phyloP scores from a whole-genome alignment of 2,329 filamentous ascomycete genomes.

The Cytospora piceicola region DNA sequence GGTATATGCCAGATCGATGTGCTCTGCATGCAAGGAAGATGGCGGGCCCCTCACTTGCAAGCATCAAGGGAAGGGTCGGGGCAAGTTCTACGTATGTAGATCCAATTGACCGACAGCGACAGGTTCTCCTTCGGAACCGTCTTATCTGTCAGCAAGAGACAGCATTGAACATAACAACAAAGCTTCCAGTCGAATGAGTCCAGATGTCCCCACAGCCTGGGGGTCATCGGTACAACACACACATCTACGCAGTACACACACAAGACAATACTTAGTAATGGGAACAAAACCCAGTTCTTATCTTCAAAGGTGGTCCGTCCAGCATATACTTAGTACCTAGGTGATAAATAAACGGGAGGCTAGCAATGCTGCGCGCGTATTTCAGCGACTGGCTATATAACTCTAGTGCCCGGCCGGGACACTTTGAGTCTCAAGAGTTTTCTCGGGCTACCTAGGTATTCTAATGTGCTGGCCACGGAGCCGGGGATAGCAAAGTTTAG shows the following conservation, averaged over 20 bases:
- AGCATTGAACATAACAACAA: constrained; percentile 14
- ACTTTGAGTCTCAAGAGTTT: constrained; percentile 15
- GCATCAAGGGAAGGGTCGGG: neutral
- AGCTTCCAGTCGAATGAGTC: neutral
- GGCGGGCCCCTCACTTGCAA: constrained; percentile 1
- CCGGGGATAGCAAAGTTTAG: constrained; percentile 23
- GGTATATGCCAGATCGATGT: constrained; percentile 18
- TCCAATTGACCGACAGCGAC: neutral
- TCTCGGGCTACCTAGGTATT: constrained; percentile 11
- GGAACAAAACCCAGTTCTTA: neutral
- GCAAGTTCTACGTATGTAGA: neutral
- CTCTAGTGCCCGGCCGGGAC: constrained; percentile 17
- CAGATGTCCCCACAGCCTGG: neutral
- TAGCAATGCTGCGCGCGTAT: neutral
- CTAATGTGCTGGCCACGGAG: constrained; percentile 21
- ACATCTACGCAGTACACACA: neutral
- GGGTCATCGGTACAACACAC: neutral
- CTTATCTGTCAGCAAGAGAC: constrained; percentile 16
- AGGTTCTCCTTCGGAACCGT: neutral
- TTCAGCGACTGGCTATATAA: constrained; percentile 17
- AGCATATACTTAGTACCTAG: too few species aligned
- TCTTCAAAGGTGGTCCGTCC: neutral
- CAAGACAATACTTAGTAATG: neutral
- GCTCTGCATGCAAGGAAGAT: constrained; percentile 21
- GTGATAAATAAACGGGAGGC: neutral